Evolutionary conservation across 2,329 filamentous ascomycete genomes (phyloP).

Genomic region (Teratosphaeriaceae sp.): DNA sequence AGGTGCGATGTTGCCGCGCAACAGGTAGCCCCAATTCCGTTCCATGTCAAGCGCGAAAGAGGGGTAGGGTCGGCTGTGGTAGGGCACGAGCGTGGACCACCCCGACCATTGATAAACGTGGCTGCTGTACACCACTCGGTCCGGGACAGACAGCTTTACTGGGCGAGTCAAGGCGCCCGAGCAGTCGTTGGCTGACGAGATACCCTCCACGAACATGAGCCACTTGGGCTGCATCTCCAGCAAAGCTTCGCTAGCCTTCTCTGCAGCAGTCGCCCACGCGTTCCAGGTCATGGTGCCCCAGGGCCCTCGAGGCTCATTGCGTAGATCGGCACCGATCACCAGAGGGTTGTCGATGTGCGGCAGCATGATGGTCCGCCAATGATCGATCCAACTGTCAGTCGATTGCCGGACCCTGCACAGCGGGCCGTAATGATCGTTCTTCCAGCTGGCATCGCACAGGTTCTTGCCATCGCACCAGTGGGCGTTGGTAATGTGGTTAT

Average conservation of each 20-base stretch:
- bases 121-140: slow-evolving; percentile 59
- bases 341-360: slow-evolving; percentile 52
- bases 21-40: slow-evolving; percentile 59
- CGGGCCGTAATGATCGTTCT: slow-evolving; percentile 56
- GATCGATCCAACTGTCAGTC: slow-evolving; percentile 57
- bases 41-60: slow-evolving; percentile 59
- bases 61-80: slow-evolving; percentile 53
- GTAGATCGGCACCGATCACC: slow-evolving; percentile 60
- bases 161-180: slow-evolving; percentile 50
- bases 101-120: slow-evolving; percentile 66
- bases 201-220: slow-evolving; percentile 63
- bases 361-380: slow-evolving; percentile 60
- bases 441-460: slow-evolving; percentile 61
- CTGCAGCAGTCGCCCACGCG: slow-evolving; percentile 57
- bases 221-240: slow-evolving; percentile 55
- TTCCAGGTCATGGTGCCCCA: slow-evolving; percentile 65
- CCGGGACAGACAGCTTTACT: slow-evolving; percentile 48
- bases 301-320: slow-evolving; percentile 62
- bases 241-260: slow-evolving; percentile 55
- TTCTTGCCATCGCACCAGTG: slow-evolving; percentile 64
- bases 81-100: slow-evolving; percentile 51
- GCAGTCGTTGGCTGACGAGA: slow-evolving; percentile 61
- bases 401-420: slow-evolving; percentile 57
- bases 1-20: slow-evolving; percentile 50
- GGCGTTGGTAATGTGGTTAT: slow-evolving; percentile 64